These are phyloP conservation scores for Epichloe gansuensis DNA, from an alignment of 2,329 filamentous ascomycete genomes.

Conservation along the genomic window DNA sequence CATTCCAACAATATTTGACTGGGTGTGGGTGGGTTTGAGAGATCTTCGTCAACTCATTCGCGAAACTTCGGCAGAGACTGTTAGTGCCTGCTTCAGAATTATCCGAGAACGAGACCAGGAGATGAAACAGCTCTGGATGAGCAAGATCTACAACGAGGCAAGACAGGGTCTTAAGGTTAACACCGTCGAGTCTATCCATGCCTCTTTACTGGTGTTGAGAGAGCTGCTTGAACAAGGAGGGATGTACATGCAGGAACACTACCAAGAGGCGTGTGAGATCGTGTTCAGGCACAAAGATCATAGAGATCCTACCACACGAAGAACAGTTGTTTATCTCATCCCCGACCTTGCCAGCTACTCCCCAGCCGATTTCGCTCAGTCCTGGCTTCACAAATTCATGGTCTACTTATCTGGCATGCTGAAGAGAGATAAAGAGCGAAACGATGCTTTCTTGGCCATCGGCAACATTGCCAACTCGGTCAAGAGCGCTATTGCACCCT, in stretches of 20 bases:
- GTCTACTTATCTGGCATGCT: conserved; percentile 85
- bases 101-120: conserved; percentile 84
- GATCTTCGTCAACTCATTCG: conserved; percentile 86
- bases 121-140: conserved; percentile 79
- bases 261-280: conserved; percentile 83
- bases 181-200: conserved; percentile 80
- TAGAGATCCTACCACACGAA: conserved; percentile 72
- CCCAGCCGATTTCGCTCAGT: conserved; percentile 75
- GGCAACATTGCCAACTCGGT: conserved; percentile 94
- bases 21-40: conserved; percentile 88
- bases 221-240: conserved; percentile 88
- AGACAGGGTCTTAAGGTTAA: conserved; percentile 65
- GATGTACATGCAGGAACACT: conserved; percentile 98
- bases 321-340: conserved; percentile 82
- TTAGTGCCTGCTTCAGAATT: conserved; percentile 91
- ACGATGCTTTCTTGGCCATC: conserved; percentile 89
- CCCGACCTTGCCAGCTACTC: conserved; percentile 88
- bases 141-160: conserved; percentile 79
- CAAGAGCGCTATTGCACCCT: conserved; percentile 86
- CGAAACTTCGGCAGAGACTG: conserved; percentile 80
- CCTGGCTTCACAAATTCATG: conserved; percentile 93
- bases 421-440: conserved; percentile 88
- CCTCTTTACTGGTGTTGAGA: conserved; percentile 84
- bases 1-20: conserved; percentile 87
- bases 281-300: conserved; percentile 89